Evolutionary conservation across 148 eudicot genomes (phyloP).

Genomic region (Nyssa sinensis): DNA sequence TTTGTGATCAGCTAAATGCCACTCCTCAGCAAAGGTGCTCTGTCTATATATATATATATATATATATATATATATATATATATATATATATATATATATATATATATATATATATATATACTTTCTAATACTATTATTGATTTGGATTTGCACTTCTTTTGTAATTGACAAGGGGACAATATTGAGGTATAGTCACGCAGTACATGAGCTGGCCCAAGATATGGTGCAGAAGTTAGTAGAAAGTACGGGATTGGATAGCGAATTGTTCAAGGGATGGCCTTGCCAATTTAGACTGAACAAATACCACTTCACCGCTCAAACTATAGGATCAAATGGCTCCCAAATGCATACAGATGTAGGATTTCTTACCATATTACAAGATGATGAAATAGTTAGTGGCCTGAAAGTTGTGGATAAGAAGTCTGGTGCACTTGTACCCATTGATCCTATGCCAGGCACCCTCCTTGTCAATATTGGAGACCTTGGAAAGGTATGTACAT

Average conservation of each 20-base stretch:
- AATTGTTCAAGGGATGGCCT: conserved; percentile 1
- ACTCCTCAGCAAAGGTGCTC: conserved; percentile 27
- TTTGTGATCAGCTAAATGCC: conserved; percentile 22
- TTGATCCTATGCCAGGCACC: too few relatives aligned
- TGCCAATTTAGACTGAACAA: conserved; percentile 12
- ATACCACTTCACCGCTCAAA: neutral
- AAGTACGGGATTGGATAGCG: conserved; percentile 19
- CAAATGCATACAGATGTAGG: neutral
- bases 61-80: too few relatives aligned
- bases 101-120: too few relatives aligned
- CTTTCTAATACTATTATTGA: too few relatives aligned
- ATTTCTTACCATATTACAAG: neutral
- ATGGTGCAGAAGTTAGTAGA: conserved; percentile 20
- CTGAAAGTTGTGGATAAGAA: neutral
- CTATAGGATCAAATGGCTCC: neutral
- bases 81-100: too few relatives aligned
- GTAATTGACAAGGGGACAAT: conserved; percentile 29
- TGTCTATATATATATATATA: neutral
- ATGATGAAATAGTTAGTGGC: neutral
- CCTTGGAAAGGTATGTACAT: too few relatives aligned
- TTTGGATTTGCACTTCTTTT: neutral
- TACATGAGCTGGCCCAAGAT: conserved; percentile 22
- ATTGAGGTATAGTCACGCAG: conserved; percentile 13
- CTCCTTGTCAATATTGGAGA: too few relatives aligned
- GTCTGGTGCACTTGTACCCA: too few relatives aligned